Conservation (phyloP, 1,284 basidiomycete species). For the Cutaneotrichosporon mucoides region DNA sequence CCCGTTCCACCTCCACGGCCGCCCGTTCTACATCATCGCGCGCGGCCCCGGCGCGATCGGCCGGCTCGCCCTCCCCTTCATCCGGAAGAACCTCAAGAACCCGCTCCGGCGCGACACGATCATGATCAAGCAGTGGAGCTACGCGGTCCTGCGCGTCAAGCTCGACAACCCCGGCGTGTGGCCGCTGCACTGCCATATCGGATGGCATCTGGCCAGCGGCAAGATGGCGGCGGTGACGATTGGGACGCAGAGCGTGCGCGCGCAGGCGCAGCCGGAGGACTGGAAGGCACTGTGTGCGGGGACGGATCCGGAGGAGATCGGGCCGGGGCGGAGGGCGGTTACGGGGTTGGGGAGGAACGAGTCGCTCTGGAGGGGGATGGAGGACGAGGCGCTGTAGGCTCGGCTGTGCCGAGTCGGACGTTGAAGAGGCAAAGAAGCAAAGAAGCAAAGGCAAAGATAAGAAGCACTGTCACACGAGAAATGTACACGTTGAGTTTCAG, state of each 20-base stretch:
- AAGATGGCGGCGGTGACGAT: constrained; percentile 13
- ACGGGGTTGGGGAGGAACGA: too few relatives aligned
- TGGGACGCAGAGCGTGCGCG: background rate
- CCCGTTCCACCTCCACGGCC: constrained; percentile 42
- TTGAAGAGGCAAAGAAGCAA: too few relatives aligned
- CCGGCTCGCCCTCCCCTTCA: constrained; percentile 7
- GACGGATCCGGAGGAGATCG: constrained; percentile 1
- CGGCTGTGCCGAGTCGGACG: too few relatives aligned
- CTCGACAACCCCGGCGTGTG: constrained; percentile 29
- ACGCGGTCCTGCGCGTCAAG: constrained; percentile 29
- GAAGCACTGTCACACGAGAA: too few relatives aligned
- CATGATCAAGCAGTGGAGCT: constrained; percentile 26
- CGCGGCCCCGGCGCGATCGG: constrained; percentile 39
- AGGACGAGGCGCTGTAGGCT: too few relatives aligned
- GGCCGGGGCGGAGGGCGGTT: background rate
- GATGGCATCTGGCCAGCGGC: constrained; percentile 26
- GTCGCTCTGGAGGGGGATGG: too few relatives aligned
- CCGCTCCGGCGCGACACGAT: constrained; percentile 47
- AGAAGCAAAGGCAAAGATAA: too few relatives aligned
- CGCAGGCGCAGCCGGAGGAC: background rate
- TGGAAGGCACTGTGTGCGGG: constrained; percentile 8
- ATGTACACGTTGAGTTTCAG: too few relatives aligned
- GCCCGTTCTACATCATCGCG: constrained; percentile 36
- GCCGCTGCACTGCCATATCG: constrained; percentile 32
- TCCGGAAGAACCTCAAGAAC: constrained; percentile 32